Evolutionary conservation across 1,284 basidiomycete genomes (phyloP), one percentile per base, ranked within the genome.

Genomic region (Ceratobasidium sp.): DNA sequence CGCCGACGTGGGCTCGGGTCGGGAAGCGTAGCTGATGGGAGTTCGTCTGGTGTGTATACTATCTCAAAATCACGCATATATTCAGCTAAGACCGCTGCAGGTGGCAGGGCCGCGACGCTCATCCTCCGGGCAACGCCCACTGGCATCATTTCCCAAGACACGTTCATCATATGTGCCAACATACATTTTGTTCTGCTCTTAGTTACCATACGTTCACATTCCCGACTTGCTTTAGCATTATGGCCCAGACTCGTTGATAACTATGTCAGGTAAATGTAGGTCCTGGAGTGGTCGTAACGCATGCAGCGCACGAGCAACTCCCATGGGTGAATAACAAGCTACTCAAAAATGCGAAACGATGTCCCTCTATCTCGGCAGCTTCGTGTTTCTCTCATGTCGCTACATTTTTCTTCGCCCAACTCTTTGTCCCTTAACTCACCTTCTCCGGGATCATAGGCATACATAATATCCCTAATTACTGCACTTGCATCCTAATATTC

Each of bases 1-100:
- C 69, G 75, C 13, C 76, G 76, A 51, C 75, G 78, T 24, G 78
- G 75, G 24, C 74, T 80, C 8, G 79, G 78, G 29, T 78, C 79
- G 4, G 79, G 79, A 4, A 74, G 78, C 34, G 78, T 78, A 6
- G 74, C 77, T 9, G 77, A 63, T n/a, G 79, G 78, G 11, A 77
- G 76, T 14, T 77, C 77, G 7, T 76, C 78, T 49, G 79, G 78
- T 73, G 29, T 41, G 74, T 59, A n/a, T 4, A 11, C 27, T 7
- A 16, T 3, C 9, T 27, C 6, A 1, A 6, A 22, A 74, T 63
- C 24, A 41, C 59, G 3, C 24, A 72, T n/a, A 74, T 76, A 37
- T 51, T 76, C 9, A 76, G 76, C 37, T 68, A 72, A 74, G 8
- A n/a, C 24, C 4, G 43, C 11, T 14, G 34, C 16, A 75, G 79